Evolutionary conservation across 2,329 filamentous ascomycete species (phyloP).

Genomic region (Gnomoniopsis smithogilvyi): DNA sequence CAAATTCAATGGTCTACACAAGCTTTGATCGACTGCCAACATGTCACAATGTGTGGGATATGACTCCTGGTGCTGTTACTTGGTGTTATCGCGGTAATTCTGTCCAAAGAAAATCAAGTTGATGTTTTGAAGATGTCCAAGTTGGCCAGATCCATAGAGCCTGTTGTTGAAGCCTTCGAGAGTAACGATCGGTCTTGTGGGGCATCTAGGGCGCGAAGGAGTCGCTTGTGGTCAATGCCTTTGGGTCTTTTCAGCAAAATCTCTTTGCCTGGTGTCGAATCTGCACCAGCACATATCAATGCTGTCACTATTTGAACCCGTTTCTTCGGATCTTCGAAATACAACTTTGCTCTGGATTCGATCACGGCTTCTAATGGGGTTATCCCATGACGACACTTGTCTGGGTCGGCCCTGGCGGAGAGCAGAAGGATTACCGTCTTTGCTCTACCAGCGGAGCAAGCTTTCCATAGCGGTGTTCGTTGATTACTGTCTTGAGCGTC

Average conservation of each 20-base stretch:
- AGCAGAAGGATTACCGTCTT: constrained; percentile 7
- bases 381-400: background rate
- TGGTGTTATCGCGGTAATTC: too few species aligned
- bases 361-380: constrained; percentile 3
- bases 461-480: constrained; percentile 5
- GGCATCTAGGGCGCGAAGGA: too few species aligned
- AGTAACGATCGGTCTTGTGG: too few species aligned
- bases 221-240: background rate
- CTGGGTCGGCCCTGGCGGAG: constrained; percentile 5
- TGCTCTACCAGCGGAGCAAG: constrained; percentile 1
- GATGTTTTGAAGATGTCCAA: too few species aligned
- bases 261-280: background rate
- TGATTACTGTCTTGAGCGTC: constrained; percentile 8
- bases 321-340: background rate
- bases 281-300: background rate
- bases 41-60: too few species aligned
- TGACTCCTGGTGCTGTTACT: too few species aligned
- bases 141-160: too few species aligned
- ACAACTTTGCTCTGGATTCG: background rate
- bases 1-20: too few species aligned
- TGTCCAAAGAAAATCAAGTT: too few species aligned
- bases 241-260: background rate
- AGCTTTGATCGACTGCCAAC: too few species aligned
- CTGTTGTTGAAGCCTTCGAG: too few species aligned
- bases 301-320: background rate